These are phyloP conservation scores for Saccharomycopsis babjevae DNA, from an alignment of 805 yeast genomes.

Conservation along the genomic window DNA sequence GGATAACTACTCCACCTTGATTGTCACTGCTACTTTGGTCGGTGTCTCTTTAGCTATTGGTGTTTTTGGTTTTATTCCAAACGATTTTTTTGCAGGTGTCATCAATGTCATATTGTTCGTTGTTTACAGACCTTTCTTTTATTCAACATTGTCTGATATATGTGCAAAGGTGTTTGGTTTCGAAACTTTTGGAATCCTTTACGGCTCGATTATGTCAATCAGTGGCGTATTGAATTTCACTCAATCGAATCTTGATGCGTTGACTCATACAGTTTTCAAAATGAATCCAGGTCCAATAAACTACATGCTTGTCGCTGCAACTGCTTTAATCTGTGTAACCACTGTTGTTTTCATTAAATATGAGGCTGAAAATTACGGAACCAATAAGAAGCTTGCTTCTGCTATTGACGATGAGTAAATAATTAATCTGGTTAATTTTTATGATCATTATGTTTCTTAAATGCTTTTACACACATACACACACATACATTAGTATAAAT, in stretches of 20 bases:
- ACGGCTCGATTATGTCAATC: constrained; percentile 74
- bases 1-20: constrained; percentile 59
- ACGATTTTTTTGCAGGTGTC: constrained; percentile 38
- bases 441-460: no score
- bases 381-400: not conserved
- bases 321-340: constrained; percentile 28
- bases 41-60: constrained; percentile 56
- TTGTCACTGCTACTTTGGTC: constrained; percentile 43
- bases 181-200: constrained; percentile 83
- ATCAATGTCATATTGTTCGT: constrained; percentile 64
- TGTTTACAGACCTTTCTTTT: constrained; percentile 81
- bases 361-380: constrained; percentile 10
- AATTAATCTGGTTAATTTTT: no score
- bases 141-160: constrained; percentile 85
- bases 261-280: constrained; percentile 57
- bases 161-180: constrained; percentile 91
- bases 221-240: constrained; percentile 72
- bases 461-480: no score
- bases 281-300: constrained; percentile 82
- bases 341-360: constrained; percentile 11
- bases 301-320: constrained; percentile 39
- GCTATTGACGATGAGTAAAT: not conserved
- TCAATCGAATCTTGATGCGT: constrained; percentile 58
- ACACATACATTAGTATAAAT: no score
- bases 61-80: constrained; percentile 52